Percentiles rank a stretch among this genome's conserved stretches.
phyloP scores from a whole-genome alignment of 176 grass and related monocot genomes.

The Neostapfia colusana region DNA sequence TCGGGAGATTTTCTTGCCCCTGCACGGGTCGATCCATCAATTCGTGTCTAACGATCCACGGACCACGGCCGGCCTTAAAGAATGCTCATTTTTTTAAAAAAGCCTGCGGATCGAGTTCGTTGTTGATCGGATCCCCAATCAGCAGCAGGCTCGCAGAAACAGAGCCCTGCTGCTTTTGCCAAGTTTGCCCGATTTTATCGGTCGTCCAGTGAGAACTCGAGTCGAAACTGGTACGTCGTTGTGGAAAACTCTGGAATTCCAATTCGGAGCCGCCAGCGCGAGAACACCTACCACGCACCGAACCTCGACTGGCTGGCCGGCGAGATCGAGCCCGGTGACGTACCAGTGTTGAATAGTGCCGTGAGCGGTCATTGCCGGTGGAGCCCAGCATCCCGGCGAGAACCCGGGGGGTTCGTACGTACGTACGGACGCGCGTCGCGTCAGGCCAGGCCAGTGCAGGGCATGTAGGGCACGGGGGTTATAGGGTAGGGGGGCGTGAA shows the following conservation, averaged over 20 bases:
- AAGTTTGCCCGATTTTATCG: too few species aligned
- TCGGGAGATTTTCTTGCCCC: neutral
- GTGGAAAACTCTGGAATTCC: slow-evolving; percentile 13
- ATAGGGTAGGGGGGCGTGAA: neutral
- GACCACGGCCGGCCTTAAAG: too few species aligned
- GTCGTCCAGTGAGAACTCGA: too few species aligned
- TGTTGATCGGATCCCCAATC: too few species aligned
- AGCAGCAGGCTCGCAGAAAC: too few species aligned
- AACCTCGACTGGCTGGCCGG: neutral
- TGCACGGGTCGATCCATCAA: neutral
- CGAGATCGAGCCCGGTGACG: neutral
- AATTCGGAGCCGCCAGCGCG: neutral
- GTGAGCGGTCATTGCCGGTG: slow-evolving; percentile 25
- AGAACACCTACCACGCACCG: slow-evolving; percentile 27
- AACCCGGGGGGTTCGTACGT: slow-evolving; percentile 42
- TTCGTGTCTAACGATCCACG: neutral
- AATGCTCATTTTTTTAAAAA: neutral
- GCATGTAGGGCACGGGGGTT: too few species aligned
- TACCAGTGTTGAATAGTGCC: slow-evolving; percentile 6
- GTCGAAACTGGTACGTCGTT: neutral
- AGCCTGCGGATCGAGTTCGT: too few species aligned
- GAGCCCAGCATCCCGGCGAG: neutral
- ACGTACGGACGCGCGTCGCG: slow-evolving; percentile 8
- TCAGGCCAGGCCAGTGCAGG: neutral
- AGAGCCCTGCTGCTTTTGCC: too few species aligned